Conservation (phyloP, 2,329 filamentous ascomycete species). For the Tolypocladium ophioglossoides region DNA sequence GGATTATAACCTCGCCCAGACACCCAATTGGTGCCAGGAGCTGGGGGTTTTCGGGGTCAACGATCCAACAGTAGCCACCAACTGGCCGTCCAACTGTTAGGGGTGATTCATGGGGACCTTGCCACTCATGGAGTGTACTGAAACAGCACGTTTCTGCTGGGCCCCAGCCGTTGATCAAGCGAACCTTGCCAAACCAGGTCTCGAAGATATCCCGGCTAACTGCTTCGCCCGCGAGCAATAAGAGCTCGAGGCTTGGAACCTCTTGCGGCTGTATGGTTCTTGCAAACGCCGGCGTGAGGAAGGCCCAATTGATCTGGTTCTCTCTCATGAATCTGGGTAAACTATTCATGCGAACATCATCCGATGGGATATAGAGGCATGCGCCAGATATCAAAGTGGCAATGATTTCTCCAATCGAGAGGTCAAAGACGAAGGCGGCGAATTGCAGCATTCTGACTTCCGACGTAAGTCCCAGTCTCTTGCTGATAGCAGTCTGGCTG, state of each 20-base stretch:
- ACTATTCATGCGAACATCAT: neutral
- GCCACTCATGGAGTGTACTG: conserved; percentile 1
- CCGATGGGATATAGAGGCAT: neutral
- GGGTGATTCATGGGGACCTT: neutral
- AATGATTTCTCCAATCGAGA: too few species aligned
- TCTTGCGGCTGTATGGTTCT: neutral
- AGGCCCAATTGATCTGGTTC: conserved; percentile 1
- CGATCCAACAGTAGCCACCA: conserved; percentile 2
- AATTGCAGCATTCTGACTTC: too few species aligned
- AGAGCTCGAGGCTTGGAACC: neutral
- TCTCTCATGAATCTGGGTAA: conserved; percentile 1
- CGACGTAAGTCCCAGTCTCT: too few species aligned
- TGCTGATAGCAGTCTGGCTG: too few species aligned
- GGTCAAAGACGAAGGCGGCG: too few species aligned
- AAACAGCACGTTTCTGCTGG: conserved; percentile 3
- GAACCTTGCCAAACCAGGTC: conserved; percentile 2
- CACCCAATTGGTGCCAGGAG: conserved; percentile 1
- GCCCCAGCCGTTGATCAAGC: conserved; percentile 7
- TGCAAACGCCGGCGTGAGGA: conserved; percentile 3
- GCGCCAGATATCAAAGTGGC: too few species aligned
- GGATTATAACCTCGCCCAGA: conserved; percentile 4
- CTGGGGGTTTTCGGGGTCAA: neutral
- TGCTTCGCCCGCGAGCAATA: conserved; percentile 4
- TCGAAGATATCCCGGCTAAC: conserved; percentile 1
- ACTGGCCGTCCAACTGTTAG: conserved; percentile 1